These are phyloP conservation scores for Aureobasidium pullulans DNA, from an alignment of 2,329 filamentous ascomycete species.

Conservation along the genomic window DNA sequence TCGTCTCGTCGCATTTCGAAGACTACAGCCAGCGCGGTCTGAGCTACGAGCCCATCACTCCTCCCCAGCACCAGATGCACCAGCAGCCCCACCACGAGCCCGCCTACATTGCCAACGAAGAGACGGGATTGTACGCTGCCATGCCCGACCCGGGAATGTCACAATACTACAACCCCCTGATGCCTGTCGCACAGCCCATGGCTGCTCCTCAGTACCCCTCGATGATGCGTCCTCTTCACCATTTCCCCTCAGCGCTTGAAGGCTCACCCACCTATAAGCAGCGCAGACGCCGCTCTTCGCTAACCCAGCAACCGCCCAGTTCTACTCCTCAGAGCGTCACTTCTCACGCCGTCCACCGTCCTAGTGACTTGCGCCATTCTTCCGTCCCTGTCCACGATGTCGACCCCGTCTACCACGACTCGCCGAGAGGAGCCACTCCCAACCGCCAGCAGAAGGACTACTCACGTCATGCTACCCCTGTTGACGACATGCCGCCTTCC, in stretches of 20 bases:
- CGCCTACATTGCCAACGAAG: conserved; percentile 96
- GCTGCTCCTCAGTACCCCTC: conserved; percentile 69
- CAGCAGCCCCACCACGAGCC: conserved; percentile 60
- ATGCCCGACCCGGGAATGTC: conserved; percentile 81
- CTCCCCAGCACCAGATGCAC: conserved; percentile 76
- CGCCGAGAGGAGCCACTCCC: conserved; percentile 58
- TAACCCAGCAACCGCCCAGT: conserved; percentile 50
- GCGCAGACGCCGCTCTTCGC: conserved; percentile 83
- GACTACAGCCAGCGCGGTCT: conserved; percentile 95
- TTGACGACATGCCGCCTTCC: conserved; percentile 58
- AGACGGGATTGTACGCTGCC: conserved; percentile 89
- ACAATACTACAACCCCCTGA: conserved; percentile 75
- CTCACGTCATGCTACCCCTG: conserved; percentile 87
- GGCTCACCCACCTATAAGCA: conserved; percentile 99
- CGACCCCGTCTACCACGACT: conserved; percentile 69
- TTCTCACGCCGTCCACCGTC: conserved; percentile 59
- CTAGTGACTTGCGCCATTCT: conserved; percentile 84
- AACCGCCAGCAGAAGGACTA: conserved; percentile 73
- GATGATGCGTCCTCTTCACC: conserved; percentile 57
- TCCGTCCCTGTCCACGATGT: conserved; percentile 76
- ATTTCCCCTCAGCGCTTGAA: conserved; percentile 82
- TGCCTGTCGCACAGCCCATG: conserved; percentile 81
- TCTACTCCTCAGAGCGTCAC: conserved; percentile 28
- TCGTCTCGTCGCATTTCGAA: conserved; percentile 97
- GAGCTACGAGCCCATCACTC: conserved; percentile 94